phyloP scores from a whole-genome alignment of 2,329 filamentous ascomycete species.

The Trichoderma hamatum region DNA sequence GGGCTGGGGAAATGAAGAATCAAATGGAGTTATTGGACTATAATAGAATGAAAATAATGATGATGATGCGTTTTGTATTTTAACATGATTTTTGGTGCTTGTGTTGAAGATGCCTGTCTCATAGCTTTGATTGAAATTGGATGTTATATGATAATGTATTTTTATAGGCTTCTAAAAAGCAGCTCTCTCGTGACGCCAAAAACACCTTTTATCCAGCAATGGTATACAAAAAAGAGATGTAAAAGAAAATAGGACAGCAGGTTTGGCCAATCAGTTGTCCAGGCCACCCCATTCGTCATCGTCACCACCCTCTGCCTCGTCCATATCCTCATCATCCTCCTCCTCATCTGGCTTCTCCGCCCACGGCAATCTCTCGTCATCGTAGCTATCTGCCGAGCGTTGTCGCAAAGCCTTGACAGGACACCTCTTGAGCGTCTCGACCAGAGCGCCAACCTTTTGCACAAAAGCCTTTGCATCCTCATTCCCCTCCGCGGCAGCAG shows the following conservation, averaged over 20 bases:
- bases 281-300: slow-evolving; percentile 68
- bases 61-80: not conserved
- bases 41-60: not conserved
- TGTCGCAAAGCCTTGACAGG: slow-evolving; percentile 72
- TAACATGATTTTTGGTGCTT: not conserved
- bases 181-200: slow-evolving; percentile 32
- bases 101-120: not conserved
- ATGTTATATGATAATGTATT: not conserved
- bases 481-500: slow-evolving; percentile 32
- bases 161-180: not conserved
- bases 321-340: slow-evolving; percentile 41
- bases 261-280: slow-evolving; percentile 49
- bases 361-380: slow-evolving; percentile 72
- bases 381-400: slow-evolving; percentile 69
- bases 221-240: slow-evolving; percentile 2
- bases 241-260: not conserved
- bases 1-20: not conserved
- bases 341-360: slow-evolving; percentile 44
- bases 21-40: not conserved
- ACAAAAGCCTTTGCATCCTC: slow-evolving; percentile 52
- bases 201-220: slow-evolving; percentile 26
- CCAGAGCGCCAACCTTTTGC: slow-evolving; percentile 54
- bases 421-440: slow-evolving; percentile 60
- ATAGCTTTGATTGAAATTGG: not conserved
- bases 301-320: slow-evolving; percentile 42